A percentile compares a stretch with the other conserved stretches of the same genome.
These are phyloP conservation scores for Artomyces pyxidatus DNA, from an alignment of 768 basidiomycete genomes.

Conservation along the genomic window DNA sequence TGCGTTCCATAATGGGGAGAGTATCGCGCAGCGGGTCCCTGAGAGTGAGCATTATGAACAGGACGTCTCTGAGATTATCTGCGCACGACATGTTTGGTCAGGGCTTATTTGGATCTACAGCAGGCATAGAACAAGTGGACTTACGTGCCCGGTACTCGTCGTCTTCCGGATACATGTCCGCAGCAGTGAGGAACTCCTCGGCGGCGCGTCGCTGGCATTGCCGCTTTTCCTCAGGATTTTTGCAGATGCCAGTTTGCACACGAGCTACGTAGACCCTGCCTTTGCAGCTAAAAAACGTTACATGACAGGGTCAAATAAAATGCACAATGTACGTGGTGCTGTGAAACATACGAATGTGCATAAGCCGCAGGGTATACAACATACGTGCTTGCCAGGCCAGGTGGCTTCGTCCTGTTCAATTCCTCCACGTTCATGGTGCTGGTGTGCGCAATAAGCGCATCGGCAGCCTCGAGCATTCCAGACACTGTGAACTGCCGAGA, in stretches of 20 bases:
- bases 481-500: not conserved
- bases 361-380: not conserved
- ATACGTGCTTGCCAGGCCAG: not conserved
- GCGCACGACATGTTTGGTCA: too few relatives aligned
- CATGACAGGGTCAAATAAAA: not conserved
- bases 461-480: not conserved
- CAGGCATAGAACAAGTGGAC: too few relatives aligned
- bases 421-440: not conserved
- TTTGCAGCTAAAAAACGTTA: not conserved
- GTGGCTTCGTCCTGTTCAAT: not conserved
- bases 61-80: too few relatives aligned
- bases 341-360: not conserved
- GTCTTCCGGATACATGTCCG: not conserved
- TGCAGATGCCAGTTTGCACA: not conserved
- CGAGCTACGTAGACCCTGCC: not conserved
- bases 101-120: too few relatives aligned
- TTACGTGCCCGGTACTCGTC: not conserved
- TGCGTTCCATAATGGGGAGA: too few relatives aligned
- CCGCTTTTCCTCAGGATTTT: not conserved
- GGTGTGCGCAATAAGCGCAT: not conserved
- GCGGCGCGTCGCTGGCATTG: not conserved
- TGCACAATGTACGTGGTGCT: not conserved
- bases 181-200: not conserved
- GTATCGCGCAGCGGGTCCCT: too few relatives aligned
- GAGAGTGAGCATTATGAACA: too few relatives aligned